phyloP scores from a whole-genome alignment of 176 grass and related monocot genomes.

The Phragmites australis region DNA sequence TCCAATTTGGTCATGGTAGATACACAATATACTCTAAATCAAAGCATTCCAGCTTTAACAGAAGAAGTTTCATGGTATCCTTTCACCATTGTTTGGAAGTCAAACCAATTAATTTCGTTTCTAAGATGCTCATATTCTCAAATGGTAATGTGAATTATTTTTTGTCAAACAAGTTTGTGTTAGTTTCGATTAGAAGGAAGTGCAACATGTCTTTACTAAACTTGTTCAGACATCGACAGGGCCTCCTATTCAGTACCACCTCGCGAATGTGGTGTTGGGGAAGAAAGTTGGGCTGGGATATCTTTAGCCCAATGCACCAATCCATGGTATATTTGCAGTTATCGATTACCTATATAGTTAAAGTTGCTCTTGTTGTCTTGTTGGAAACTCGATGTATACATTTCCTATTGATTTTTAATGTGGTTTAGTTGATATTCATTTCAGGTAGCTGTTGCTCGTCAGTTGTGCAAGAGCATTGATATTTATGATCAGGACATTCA shows the following conservation, averaged over 20 bases:
- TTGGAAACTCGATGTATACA: neutral
- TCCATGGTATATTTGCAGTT: conserved; percentile 57
- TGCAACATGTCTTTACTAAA: conserved; percentile 24
- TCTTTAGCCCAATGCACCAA: conserved; percentile 66
- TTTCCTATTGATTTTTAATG: conserved; percentile 23
- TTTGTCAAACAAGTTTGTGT: neutral
- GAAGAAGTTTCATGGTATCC: neutral
- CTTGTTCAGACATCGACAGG: conserved; percentile 75
- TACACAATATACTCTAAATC: neutral
- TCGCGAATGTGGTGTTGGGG: conserved; percentile 65
- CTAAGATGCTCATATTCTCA: conserved; percentile 9
- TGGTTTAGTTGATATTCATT: conserved; percentile 32
- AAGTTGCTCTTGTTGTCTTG: neutral
- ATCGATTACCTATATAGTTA: neutral
- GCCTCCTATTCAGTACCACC: conserved; percentile 87
- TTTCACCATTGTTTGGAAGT: neutral
- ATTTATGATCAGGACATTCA: conserved; percentile 95
- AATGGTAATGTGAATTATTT: neutral
- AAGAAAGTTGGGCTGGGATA: conserved; percentile 92
- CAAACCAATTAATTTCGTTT: neutral
- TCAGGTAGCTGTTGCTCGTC: conserved; percentile 81
- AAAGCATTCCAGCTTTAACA: neutral
- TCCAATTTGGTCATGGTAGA: conserved; percentile 23
- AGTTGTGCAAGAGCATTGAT: conserved; percentile 90
- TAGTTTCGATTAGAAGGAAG: conserved; percentile 11